Evolutionary conservation across 805 yeast genomes (phyloP), one percentile per base, ranked within the genome.

Genomic region (Metschnikowia reukaufii): DNA sequence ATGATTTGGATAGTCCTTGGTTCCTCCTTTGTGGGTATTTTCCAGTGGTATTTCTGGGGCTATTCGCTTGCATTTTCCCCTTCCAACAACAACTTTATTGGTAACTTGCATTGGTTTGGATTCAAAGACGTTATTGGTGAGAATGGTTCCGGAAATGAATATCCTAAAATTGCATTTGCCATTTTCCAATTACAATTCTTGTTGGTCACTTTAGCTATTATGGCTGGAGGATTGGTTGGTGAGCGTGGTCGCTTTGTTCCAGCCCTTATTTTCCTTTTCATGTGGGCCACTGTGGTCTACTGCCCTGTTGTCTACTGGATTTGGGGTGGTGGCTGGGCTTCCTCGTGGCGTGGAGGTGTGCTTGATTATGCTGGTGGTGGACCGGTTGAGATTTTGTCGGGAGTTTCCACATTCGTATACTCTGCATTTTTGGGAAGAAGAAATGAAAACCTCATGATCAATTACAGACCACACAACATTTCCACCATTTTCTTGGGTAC

Each of bases 11-110:
- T 84, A 7, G 82, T 81, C n/a, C 63, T 88, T 34, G 78, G 84
- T 77, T 78, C 89, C 5, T 82, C 87, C 5, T 76, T 85, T 53
- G 81, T 89, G 6, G 89, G 86, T 1, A 76, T 81, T 44, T 81
- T 90, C 61, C 96, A 90, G 63, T 92, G 98, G 98, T 92, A 90
- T 66, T 89, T 92, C 63, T 94, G 98, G 97, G 99, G 98, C 52
- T 92, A 88, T 64, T 88, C 97, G 0, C 68, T 92, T 36, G 95
- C 98, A 4, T 90, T 94, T 60, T 82, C 92, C 0, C 58, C 76
- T n/a, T 89, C 96, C 1, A 72, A 84, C 29, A 90, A 91, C 66
- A 82, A 84, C 36, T 94, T 84, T 64, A 92, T 92, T 57, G 99
- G 99, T 5, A 84, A 92, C 64, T 67, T 92, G 57, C 83, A 83